Evolutionary conservation across 2,329 filamentous ascomycete genomes (phyloP).

Genomic region (Polychaeton citri): DNA sequence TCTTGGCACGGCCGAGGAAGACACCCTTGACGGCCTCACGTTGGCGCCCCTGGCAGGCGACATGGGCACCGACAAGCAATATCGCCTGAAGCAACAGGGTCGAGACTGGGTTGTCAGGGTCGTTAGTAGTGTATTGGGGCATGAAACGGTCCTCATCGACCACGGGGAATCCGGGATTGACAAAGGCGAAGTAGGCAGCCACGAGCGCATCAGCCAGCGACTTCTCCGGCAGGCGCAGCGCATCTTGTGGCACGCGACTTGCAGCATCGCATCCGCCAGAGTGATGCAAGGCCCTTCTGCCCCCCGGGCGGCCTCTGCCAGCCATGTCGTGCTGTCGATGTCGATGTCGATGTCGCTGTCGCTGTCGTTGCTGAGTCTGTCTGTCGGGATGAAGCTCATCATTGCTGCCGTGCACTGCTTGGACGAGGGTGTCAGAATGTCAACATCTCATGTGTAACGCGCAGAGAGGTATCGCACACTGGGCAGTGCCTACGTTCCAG

Average conservation of each 20-base stretch:
- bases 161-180: constrained; percentile 6
- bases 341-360: no score
- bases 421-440: no score
- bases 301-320: no score
- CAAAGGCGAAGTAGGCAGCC: constrained; percentile 6
- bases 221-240: not conserved
- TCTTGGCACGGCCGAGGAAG: constrained; percentile 4
- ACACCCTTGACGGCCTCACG: constrained; percentile 3
- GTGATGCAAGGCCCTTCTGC: no score
- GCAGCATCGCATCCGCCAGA: no score
- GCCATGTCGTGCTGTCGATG: no score
- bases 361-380: no score
- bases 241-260: not conserved
- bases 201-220: constrained; percentile 3
- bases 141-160: constrained; percentile 3
- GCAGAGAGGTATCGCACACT: no score
- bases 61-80: constrained; percentile 2
- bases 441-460: no score
- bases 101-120: not conserved
- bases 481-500: no score
- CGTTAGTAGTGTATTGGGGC: constrained; percentile 1
- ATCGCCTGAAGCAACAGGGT: constrained; percentile 5
- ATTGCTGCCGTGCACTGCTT: no score
- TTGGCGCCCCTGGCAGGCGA: not conserved
- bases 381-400: no score